Evolutionary conservation across 129 eudicot species (phyloP), one percentile per base, ranked within the genome.

Genomic region (Silybum marianum): DNA sequence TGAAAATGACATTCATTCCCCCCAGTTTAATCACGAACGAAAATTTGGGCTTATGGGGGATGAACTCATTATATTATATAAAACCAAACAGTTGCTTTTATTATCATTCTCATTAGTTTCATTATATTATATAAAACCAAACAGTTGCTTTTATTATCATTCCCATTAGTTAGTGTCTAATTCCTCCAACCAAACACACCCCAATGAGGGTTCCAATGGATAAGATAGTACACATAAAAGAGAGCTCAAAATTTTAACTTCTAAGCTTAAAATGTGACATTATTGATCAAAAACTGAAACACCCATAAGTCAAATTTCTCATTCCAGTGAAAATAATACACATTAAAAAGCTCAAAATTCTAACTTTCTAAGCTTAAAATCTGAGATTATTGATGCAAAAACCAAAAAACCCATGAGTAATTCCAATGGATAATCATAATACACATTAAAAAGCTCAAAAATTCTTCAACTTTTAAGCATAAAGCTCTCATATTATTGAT

Each of bases 391-490:
- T 77, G 58, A 34, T 60, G 34, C 19, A 51, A 51, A 51, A 51
- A 51, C 62, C 2, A 1, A 14, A 51, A 51, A 7, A 51, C 62
- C 62, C 21, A 16, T 51, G 4, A n/a, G 2, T 39, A 1, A 14
- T 51, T 51, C 62, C 62, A 51, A 51, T 14, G 21, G 22, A 18
- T 5, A 72, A 7, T 44, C 9, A 18, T 5, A 72, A 7, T 44
- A 73, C 77, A 73, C 66, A 72, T 36, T 44, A 21, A 38, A 54
- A 72, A 72, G 30, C 76, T 72, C 76, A 44, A 44, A 44, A 73
- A 44, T 73, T 1, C 24, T 10, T n/a, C n/a, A 73, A 40, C 38
- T 42, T 73, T 32, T 13, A 42, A 40, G 62, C 30, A 23, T 30
- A 44, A 73, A 16, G 48, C n/a, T 74, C 42, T 48, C 24, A 51